Evolutionary conservation across 1,284 basidiomycete genomes (phyloP), one percentile per base, ranked within the genome.

Genomic region (Ustilago cynodontis): DNA sequence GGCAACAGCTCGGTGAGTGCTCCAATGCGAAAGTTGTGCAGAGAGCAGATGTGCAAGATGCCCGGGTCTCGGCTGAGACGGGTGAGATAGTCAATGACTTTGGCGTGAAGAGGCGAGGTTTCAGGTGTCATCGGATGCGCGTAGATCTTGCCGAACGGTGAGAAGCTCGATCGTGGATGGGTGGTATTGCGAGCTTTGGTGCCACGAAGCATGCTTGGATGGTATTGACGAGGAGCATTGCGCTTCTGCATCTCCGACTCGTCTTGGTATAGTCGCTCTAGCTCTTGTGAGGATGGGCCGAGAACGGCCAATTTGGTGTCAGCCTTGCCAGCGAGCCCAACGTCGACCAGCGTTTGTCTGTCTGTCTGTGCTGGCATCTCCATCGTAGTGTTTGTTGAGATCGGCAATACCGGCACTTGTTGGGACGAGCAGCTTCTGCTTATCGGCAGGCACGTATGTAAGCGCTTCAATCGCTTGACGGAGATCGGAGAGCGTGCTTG

Each of bases 1-100:
- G 82, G 82, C 20, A 84, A 54, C 33, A 84, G 65, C 67, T 84
- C 82, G 7, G 82, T 80, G 16, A 84, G 66, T 5, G 56, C 45
- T 18, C 82, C 82, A 3, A 83, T 62, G 13, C 60, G 60, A 28
- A 81, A 81, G 1, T 65, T 43, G 49, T 84, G 79, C 26, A 78
- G 43, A n/a, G 56, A 31, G 50, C 82, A 84, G 24, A 84, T 77
- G 69, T 83, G 82, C 29, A 82, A 49, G 45, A 84, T 77, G 41
- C 75, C 82, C 2, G 77, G 58, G 52, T 84, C 82, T 2, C 56
- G 61, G 8, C 77, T 73, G 8, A 84, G 65, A 2, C 77, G 45
- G 3, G 67, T 66, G 22, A 84, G 70, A 35, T 78, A 78, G 39
- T 58, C 59, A 18, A 72, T 39, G 11, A 82, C 69, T 26, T 69